Percentiles rank a stretch among this genome's conserved stretches.
Conservation (phyloP, 768 basidiomycete genomes). For the Hypholoma fasciculare region DNA sequence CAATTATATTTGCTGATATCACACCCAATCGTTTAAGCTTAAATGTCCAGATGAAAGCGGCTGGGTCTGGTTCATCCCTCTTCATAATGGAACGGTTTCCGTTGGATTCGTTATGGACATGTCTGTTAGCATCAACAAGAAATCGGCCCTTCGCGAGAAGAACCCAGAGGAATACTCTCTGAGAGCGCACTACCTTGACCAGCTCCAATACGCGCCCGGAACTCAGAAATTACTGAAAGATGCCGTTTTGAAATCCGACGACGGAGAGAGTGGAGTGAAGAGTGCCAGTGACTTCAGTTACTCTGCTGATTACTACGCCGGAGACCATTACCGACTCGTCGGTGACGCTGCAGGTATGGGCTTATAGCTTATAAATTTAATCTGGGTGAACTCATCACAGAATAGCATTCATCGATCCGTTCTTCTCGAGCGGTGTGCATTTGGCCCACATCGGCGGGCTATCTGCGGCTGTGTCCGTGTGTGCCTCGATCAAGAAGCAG, state of each 20-base stretch:
- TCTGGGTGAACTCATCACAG: background rate
- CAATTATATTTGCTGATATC: background rate
- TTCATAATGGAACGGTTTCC: constrained; percentile 52
- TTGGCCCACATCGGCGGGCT: constrained; percentile 39
- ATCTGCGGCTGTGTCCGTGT: constrained; percentile 37
- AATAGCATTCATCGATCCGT: constrained; percentile 46
- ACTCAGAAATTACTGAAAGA: constrained; percentile 28
- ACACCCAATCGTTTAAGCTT: background rate
- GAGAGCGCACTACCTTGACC: constrained; percentile 35
- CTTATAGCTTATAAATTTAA: background rate
- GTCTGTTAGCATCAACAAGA: constrained; percentile 13
- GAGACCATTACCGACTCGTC: constrained; percentile 33
- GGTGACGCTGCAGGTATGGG: constrained; percentile 42
- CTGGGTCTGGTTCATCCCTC: constrained; percentile 66
- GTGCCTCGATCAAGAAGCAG: constrained; percentile 33
- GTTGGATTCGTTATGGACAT: constrained; percentile 54
- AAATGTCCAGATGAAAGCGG: constrained; percentile 51
- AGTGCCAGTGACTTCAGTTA: constrained; percentile 39
- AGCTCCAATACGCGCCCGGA: constrained; percentile 34
- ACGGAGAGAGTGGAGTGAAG: constrained; percentile 13
- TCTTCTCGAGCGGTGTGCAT: constrained; percentile 47
- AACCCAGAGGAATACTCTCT: constrained; percentile 15
- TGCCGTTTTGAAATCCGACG: constrained; percentile 18
- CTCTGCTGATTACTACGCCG: constrained; percentile 31
- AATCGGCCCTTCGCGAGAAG: background rate